Percentiles rank a stretch among this genome's conserved stretches.
These are phyloP conservation scores for Arabis alpina DNA, from an alignment of 345 rosid genomes.

Conservation along the genomic window DNA sequence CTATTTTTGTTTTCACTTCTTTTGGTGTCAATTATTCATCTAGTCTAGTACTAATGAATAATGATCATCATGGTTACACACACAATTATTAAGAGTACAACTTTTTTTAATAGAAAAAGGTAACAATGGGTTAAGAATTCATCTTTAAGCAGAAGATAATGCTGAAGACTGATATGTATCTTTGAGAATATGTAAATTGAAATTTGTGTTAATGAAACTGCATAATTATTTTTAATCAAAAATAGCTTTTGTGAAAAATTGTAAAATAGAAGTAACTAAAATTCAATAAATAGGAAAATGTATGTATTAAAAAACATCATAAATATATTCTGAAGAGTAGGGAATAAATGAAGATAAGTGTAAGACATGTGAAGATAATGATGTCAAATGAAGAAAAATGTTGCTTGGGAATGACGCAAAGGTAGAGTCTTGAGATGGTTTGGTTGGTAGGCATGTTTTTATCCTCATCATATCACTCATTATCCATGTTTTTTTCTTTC, in stretches of 20 bases:
- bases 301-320: too few relatives aligned
- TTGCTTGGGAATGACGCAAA: conserved; percentile 42
- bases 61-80: conserved; percentile 29
- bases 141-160: background rate
- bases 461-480: conserved; percentile 33
- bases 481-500: background rate
- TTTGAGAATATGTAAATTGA: background rate
- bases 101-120: background rate
- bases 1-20: too few relatives aligned
- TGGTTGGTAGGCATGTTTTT: conserved; percentile 39
- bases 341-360: background rate
- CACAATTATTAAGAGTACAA: background rate
- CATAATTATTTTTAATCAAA: background rate
- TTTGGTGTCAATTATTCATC: background rate
- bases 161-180: background rate
- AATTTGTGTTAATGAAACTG: background rate
- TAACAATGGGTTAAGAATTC: background rate
- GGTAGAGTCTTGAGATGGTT: conserved; percentile 30
- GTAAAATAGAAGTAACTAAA: too few relatives aligned
- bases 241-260: too few relatives aligned
- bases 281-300: too few relatives aligned
- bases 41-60: conserved; percentile 39
- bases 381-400: conserved; percentile 16
- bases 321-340: background rate
- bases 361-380: conserved; percentile 16